Evolutionary conservation across 495 filamentous ascomycete species (phyloP).

Genomic region (Lasiosphaeria ovina): DNA sequence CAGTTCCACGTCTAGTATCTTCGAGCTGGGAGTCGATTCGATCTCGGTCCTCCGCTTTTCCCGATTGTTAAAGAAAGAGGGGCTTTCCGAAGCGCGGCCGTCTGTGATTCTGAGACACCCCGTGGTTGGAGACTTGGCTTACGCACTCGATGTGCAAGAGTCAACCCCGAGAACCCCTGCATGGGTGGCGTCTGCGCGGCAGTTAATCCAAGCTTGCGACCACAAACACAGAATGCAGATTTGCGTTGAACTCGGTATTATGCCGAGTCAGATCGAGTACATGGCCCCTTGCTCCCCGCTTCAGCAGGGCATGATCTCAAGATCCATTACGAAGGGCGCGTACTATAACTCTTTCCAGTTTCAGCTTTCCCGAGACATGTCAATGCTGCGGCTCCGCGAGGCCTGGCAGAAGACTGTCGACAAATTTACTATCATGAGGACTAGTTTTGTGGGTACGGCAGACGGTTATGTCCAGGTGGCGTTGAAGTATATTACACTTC

Average conservation of each 20-base stretch:
- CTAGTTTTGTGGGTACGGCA: slow-evolving; percentile 60
- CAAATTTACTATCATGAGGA: slow-evolving; percentile 60
- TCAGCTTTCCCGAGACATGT: slow-evolving; percentile 40
- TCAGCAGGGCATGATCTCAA: slow-evolving; percentile 76
- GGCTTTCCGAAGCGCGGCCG: slow-evolving; percentile 56
- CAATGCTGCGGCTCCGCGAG: slow-evolving; percentile 40
- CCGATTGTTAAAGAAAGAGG: slow-evolving; percentile 48
- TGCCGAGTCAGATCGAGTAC: slow-evolving; percentile 55
- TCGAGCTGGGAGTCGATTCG: slow-evolving; percentile 79
- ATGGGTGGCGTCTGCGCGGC: slow-evolving; percentile 15
- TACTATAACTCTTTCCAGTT: slow-evolving; percentile 75
- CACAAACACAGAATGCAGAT: slow-evolving; percentile 30
- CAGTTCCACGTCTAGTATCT: slow-evolving; percentile 60
- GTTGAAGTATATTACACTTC: slow-evolving; percentile 42
- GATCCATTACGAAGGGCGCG: slow-evolving; percentile 54
- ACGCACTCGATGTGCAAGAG: slow-evolving; percentile 10
- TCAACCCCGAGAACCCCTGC: neutral
- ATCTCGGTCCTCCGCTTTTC: slow-evolving; percentile 70
- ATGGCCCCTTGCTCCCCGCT: slow-evolving; percentile 75
- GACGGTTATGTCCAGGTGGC: slow-evolving; percentile 74
- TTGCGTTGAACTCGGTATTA: slow-evolving; percentile 45
- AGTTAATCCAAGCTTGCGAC: slow-evolving; percentile 29
- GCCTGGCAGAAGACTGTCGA: slow-evolving; percentile 53
- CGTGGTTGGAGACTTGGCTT: slow-evolving; percentile 24
- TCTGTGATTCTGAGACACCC: slow-evolving; percentile 66